Evolutionary conservation across 495 filamentous ascomycete species (phyloP).

Genomic region (Aspergillus bridgeri): DNA sequence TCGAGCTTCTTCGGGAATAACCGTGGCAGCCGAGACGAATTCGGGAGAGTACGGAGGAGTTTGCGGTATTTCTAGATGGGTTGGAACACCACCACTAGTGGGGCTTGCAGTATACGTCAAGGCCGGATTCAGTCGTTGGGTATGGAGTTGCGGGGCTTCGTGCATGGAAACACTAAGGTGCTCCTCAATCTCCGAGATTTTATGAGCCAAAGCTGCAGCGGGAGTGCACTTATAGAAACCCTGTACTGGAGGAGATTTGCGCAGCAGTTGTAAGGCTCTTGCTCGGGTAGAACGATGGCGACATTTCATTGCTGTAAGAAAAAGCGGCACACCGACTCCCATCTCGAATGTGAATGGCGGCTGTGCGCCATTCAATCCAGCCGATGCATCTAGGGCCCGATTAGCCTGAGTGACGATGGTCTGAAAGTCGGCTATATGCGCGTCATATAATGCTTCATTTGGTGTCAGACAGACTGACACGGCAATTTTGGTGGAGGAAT

Average conservation of each 20-base stretch:
- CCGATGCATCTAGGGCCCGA: constrained; percentile 14
- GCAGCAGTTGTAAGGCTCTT: constrained; percentile 24
- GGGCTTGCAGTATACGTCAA: not conserved
- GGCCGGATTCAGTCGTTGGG: not conserved
- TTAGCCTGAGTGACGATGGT: constrained; percentile 25
- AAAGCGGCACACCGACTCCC: constrained; percentile 34
- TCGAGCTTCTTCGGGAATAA: not conserved
- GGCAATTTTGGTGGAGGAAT: constrained; percentile 25
- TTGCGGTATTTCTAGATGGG: not conserved
- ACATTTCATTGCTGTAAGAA: constrained; percentile 30
- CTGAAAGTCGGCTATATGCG: constrained; percentile 18
- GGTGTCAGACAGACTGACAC: constrained; percentile 12
- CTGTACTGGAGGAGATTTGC: constrained; percentile 27
- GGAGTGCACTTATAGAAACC: constrained; percentile 26
- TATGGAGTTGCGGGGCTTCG: not conserved
- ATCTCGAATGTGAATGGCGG: constrained; percentile 33
- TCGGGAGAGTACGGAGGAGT: not conserved
- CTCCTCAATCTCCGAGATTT: constrained; percentile 32
- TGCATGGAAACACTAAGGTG: not conserved
- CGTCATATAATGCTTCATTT: constrained; percentile 21
- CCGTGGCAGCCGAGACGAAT: not conserved
- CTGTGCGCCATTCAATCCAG: constrained; percentile 22
- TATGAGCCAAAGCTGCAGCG: constrained; percentile 15
- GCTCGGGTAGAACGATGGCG: constrained; percentile 29
- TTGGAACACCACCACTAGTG: not conserved